A percentile compares a stretch with the other conserved stretches of the same genome.
Conservation (phyloP, 148 eudicot genomes). For the Nepenthes gracilis region DNA sequence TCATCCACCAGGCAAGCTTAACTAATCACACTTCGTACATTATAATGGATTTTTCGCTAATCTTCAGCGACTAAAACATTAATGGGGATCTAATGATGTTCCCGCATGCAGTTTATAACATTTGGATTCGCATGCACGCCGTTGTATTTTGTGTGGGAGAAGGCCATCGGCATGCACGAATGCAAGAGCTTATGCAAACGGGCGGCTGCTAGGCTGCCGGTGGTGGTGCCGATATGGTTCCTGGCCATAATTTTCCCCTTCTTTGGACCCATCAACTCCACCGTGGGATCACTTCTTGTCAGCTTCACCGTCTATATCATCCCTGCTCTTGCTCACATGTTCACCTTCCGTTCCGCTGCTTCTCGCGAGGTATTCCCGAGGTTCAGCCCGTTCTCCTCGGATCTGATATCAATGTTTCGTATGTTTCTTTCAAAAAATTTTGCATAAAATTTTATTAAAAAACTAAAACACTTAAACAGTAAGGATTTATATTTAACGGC, state of each 20-base stretch:
- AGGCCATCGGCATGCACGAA: slow-evolving; percentile 7
- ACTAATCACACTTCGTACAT: neutral
- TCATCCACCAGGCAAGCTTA: slow-evolving; percentile 5
- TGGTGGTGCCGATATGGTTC: slow-evolving; percentile 9
- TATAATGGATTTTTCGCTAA: too few relatives aligned
- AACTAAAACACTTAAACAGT: too few relatives aligned
- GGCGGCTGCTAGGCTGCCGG: slow-evolving; percentile 2
- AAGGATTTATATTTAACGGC: too few relatives aligned
- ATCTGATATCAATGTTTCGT: neutral
- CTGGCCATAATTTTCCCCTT: slow-evolving; percentile 8
- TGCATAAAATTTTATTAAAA: neutral
- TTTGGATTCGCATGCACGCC: slow-evolving; percentile 10
- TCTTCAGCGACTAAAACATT: too few relatives aligned
- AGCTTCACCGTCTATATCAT: slow-evolving; percentile 12
- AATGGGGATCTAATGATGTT: too few relatives aligned
- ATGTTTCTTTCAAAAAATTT: neutral
- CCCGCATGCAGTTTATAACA: slow-evolving; percentile 5
- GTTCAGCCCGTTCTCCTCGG: neutral
- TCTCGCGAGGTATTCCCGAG: slow-evolving; percentile 1
- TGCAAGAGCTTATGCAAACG: slow-evolving; percentile 5
- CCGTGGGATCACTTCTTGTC: slow-evolving; percentile 8
- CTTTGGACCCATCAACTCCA: slow-evolving; percentile 10
- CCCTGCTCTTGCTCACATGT: slow-evolving; percentile 10
- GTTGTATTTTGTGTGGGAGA: slow-evolving; percentile 9
- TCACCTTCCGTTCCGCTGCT: slow-evolving; percentile 7